Conservation (phyloP, 1,284 basidiomycete species). For the Cryptococcus maquisensis region DNA sequence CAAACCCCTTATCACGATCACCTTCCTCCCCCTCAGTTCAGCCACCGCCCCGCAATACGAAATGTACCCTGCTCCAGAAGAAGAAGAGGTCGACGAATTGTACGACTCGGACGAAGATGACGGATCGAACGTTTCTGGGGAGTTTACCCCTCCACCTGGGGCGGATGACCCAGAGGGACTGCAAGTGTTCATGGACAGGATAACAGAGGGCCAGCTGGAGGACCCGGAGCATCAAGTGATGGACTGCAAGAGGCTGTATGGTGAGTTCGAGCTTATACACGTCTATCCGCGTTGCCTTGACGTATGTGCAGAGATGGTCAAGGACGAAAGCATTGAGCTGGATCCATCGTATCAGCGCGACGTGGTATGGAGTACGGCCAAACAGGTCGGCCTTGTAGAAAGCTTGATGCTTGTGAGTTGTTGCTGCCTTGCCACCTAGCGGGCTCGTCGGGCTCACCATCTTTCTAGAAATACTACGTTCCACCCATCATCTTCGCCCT, state of each 20-base stretch:
- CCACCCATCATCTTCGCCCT: slow-evolving; percentile 44
- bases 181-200: slow-evolving; percentile 13
- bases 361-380: slow-evolving; percentile 40
- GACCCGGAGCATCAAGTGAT: slow-evolving; percentile 25
- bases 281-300: not conserved
- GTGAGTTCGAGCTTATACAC: slow-evolving; percentile 15
- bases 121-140: slow-evolving; percentile 6
- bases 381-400: slow-evolving; percentile 32
- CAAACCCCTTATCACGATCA: too few species aligned
- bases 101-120: slow-evolving; percentile 21
- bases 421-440: not conserved
- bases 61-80: not conserved
- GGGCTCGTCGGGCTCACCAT: slow-evolving; percentile 3
- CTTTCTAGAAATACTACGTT: slow-evolving; percentile 41
- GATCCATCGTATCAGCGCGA: slow-evolving; percentile 44
- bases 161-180: slow-evolving; percentile 18
- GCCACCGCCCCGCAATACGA: not conserved
- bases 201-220: slow-evolving; percentile 22
- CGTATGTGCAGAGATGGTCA: slow-evolving; percentile 28
- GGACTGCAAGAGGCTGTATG: slow-evolving; percentile 25
- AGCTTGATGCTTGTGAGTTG: slow-evolving; percentile 33
- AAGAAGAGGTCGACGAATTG: slow-evolving; percentile 2
- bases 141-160: not conserved
- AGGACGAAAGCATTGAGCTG: slow-evolving; percentile 33
- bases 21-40: too few species aligned